Conservation (phyloP, 2,329 filamentous ascomycete species). For the Didymella sp. region DNA sequence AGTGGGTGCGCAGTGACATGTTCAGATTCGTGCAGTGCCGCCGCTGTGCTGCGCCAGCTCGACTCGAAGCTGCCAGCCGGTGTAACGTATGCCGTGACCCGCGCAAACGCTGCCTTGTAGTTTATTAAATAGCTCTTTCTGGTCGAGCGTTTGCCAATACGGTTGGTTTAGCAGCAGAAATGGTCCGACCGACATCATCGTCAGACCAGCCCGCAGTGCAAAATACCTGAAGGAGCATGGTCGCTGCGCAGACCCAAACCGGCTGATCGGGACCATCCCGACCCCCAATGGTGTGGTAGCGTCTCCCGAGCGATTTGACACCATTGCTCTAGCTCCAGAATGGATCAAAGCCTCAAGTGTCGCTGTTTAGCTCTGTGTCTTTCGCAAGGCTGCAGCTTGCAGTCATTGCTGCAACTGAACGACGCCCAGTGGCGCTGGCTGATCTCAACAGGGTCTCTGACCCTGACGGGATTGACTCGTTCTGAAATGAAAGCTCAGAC, state of each 20-base stretch:
- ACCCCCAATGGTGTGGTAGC: slow-evolving; percentile 35
- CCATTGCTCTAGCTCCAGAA: slow-evolving; percentile 7
- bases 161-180: slow-evolving; percentile 27
- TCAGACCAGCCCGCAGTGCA: slow-evolving; percentile 23
- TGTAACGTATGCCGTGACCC: slow-evolving; percentile 35
- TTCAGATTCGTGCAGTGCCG: slow-evolving; percentile 34
- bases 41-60: slow-evolving; percentile 32
- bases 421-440: background rate
- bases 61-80: slow-evolving; percentile 31
- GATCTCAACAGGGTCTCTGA: slow-evolving; percentile 10
- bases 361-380: slow-evolving; percentile 3
- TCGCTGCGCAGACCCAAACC: slow-evolving; percentile 27
- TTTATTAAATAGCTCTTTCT: slow-evolving; percentile 24
- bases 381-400: slow-evolving; percentile 6
- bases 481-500: slow-evolving; percentile 18
- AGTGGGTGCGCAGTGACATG: slow-evolving; percentile 35
- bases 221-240: slow-evolving; percentile 28
- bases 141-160: slow-evolving; percentile 29
- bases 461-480: slow-evolving; percentile 12
- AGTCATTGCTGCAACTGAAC: background rate
- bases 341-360: slow-evolving; percentile 23
- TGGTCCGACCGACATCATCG: slow-evolving; percentile 31
- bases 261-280: slow-evolving; percentile 28
- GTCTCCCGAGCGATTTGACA: slow-evolving; percentile 26
- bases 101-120: slow-evolving; percentile 32